Evolutionary conservation across 1,284 basidiomycete species (phyloP), one percentile per base, ranked within the genome.

Genomic region (Trichosporon asahii): DNA sequence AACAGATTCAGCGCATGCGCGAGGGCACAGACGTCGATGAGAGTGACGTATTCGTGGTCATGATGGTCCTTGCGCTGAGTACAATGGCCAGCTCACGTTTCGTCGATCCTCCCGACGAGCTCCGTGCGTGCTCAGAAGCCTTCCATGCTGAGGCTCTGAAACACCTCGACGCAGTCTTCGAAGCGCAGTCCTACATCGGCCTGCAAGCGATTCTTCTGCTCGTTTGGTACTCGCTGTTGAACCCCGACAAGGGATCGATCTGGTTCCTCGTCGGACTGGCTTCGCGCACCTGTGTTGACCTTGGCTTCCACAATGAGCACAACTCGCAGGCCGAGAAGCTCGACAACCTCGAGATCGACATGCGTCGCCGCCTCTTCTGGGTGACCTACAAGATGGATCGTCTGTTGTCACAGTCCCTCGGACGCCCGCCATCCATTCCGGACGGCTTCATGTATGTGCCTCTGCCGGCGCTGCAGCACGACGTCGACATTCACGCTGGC

Each of bases 121-220:
- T 85, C 1, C 76, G 83, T 14, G 80, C 83, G n/a, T 84, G 82
- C 64, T 84, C 83, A 5, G 84, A 85, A 68, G 82, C 83, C 0
- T 85, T 85, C 76, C 82, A 85, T 71, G 79, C 82, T 33, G 84
- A 85, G 71, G 84, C 84, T 6, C 78, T 83, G 73, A 85, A 84
- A 66, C 82, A 85, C 67, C 74, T 83, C 9, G 83, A 85, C 70
- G 80, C 82, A 15, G 83, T 84, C 11, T 84, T 85, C 64, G 81
- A 81, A 65, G 80, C 81, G 29, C 79, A 80, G 57, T 80, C 78
- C 57, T 83, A 84, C 72, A 79, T 83, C 68, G 82, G 84, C 1
- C 74, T 85, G 2, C 84, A 85, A 74, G 84, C 83, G 0, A 83
- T 85, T 61, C 72, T 85, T 14, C 76, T 85, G 15, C 76, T 83